phyloP scores from a whole-genome alignment of 2,329 filamentous ascomycete species.

The Penicillium sp. region DNA sequence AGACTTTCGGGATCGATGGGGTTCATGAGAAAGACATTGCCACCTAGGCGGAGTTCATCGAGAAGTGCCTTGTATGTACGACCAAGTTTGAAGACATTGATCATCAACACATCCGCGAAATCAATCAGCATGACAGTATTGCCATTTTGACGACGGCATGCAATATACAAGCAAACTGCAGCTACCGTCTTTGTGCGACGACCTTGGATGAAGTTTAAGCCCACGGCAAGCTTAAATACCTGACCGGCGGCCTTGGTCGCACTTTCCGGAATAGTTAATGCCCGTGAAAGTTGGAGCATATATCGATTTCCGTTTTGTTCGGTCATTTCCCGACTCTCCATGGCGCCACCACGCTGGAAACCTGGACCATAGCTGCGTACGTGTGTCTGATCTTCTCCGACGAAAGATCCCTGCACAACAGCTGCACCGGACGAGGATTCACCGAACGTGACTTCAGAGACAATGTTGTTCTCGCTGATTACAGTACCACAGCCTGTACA shows the following conservation, averaged over 20 bases:
- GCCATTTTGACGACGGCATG: slow-evolving; percentile 72
- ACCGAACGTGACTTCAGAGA: slow-evolving; percentile 86
- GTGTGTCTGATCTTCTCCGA: slow-evolving; percentile 80
- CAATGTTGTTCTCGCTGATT: slow-evolving; percentile 82
- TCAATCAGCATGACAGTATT: slow-evolving; percentile 94
- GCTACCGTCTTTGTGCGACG: slow-evolving; percentile 80
- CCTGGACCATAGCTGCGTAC: slow-evolving; percentile 59
- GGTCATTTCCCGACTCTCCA: slow-evolving; percentile 51
- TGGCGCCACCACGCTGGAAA: slow-evolving; percentile 47
- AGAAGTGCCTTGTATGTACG: slow-evolving; percentile 83
- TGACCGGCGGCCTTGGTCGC: slow-evolving; percentile 65
- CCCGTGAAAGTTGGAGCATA: slow-evolving; percentile 43
- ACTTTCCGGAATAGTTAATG: slow-evolving; percentile 53
- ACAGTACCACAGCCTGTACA: slow-evolving; percentile 84
- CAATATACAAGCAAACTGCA: slow-evolving; percentile 87
- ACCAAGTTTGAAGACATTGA: slow-evolving; percentile 91
- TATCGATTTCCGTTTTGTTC: slow-evolving; percentile 46
- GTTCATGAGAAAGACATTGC: slow-evolving; percentile 66
- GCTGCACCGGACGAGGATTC: slow-evolving; percentile 83
- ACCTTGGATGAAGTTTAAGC: slow-evolving; percentile 78
- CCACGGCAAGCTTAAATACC: slow-evolving; percentile 73
- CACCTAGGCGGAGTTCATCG: slow-evolving; percentile 52
- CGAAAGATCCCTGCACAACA: slow-evolving; percentile 83
- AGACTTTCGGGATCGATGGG: slow-evolving; percentile 84
- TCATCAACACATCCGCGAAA: slow-evolving; percentile 76